Conservation (phyloP, 495 filamentous ascomycete species). For the Penicillium longicatenatum region DNA sequence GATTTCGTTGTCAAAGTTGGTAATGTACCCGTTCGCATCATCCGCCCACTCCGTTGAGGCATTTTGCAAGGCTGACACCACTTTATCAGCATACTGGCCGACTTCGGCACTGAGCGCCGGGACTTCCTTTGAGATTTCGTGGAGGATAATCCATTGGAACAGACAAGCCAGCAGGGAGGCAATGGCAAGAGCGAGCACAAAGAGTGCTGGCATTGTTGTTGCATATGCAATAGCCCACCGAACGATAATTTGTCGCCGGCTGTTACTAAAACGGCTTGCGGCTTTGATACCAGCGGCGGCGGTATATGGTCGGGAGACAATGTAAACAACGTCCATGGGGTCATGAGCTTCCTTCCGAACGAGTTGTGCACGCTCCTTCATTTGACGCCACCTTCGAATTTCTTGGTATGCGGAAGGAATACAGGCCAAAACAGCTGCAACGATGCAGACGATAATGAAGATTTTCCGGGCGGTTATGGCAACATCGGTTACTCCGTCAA, state of each 20-base stretch:
- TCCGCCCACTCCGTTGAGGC: slow-evolving; percentile 77
- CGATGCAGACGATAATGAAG: slow-evolving; percentile 69
- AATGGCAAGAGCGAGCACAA: slow-evolving; percentile 81
- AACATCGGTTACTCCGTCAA: slow-evolving; percentile 65
- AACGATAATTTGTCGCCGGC: slow-evolving; percentile 66
- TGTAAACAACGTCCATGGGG: slow-evolving; percentile 86
- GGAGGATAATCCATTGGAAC: slow-evolving; percentile 80
- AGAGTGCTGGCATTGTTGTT: slow-evolving; percentile 81
- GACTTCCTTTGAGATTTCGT: slow-evolving; percentile 69
- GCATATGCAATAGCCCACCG: slow-evolving; percentile 88
- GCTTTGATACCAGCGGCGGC: slow-evolving; percentile 70
- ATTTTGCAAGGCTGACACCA: slow-evolving; percentile 70
- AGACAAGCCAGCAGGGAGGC: slow-evolving; percentile 84
- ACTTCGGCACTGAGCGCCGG: slow-evolving; percentile 77
- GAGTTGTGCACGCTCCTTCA: slow-evolving; percentile 67
- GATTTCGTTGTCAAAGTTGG: slow-evolving; percentile 65
- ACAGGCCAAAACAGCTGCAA: slow-evolving; percentile 71
- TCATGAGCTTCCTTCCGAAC: slow-evolving; percentile 68
- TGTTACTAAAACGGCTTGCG: slow-evolving; percentile 66
- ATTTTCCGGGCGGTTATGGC: slow-evolving; percentile 64
- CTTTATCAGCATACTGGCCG: slow-evolving; percentile 76
- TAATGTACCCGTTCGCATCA: slow-evolving; percentile 73
- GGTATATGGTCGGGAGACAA: slow-evolving; percentile 77
- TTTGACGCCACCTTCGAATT: slow-evolving; percentile 72
- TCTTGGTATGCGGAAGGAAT: slow-evolving; percentile 79